phyloP scores from a whole-genome alignment of 2,329 filamentous ascomycete species.

The Didymella keratinophila region DNA sequence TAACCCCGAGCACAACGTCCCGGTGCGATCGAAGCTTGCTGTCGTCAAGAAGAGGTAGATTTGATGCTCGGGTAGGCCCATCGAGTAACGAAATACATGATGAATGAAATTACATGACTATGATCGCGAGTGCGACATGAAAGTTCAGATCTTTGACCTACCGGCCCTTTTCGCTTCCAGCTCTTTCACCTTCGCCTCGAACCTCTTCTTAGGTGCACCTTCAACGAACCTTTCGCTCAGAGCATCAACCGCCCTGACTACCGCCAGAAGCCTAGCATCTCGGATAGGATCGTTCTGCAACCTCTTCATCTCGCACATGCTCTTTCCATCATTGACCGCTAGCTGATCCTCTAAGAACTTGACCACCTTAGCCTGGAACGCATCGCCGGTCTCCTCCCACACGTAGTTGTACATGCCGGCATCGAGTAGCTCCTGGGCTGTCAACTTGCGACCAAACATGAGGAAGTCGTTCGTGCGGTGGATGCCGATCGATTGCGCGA shows the following conservation, averaged over 20 bases:
- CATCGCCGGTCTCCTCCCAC: conserved; percentile 51
- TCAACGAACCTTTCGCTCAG: conserved; percentile 60
- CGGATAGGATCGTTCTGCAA: conserved; percentile 58
- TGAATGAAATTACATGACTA: neutral
- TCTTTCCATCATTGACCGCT: conserved; percentile 58
- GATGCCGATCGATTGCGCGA: conserved; percentile 59
- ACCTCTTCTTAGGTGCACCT: conserved; percentile 56
- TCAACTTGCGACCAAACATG: conserved; percentile 60
- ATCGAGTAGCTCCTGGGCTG: conserved; percentile 53
- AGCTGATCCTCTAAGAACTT: conserved; percentile 56
- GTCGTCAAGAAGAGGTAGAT: conserved; percentile 36
- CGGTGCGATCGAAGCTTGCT: conserved; percentile 49
- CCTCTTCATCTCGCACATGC: conserved; percentile 62
- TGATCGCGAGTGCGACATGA: neutral
- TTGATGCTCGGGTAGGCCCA: neutral
- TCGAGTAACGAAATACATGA: neutral
- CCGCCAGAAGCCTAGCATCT: conserved; percentile 56
- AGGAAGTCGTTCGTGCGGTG: conserved; percentile 62
- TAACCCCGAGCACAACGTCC: conserved; percentile 44
- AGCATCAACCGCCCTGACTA: conserved; percentile 58
- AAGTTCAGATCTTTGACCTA: conserved; percentile 37
- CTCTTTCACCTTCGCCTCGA: conserved; percentile 52
- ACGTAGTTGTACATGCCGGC: conserved; percentile 59
- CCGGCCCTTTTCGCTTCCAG: conserved; percentile 46
- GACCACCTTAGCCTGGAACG: conserved; percentile 54